Conservation (phyloP, 306 rosid species). For the Chamaecrista fasciculata region DNA sequence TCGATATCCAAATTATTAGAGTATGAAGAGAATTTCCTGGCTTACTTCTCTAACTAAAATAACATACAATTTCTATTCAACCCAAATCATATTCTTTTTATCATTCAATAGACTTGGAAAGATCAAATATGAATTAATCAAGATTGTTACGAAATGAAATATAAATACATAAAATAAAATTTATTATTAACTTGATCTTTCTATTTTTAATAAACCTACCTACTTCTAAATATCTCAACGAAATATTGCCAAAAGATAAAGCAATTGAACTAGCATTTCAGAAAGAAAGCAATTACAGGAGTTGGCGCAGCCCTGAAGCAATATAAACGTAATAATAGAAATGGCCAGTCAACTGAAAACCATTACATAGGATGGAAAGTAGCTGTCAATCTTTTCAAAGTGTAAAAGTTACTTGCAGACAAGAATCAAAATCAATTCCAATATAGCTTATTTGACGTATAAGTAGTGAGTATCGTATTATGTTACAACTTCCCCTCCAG, state of each 20-base stretch:
- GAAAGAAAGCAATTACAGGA: background rate
- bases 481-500: constrained; percentile 23
- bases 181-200: background rate
- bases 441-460: constrained; percentile 21
- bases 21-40: too few species aligned
- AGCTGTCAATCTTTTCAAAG: background rate
- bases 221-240: background rate
- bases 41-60: background rate
- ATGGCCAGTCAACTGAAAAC: background rate
- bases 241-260: background rate
- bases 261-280: background rate
- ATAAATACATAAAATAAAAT: too few species aligned
- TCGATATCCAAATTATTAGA: too few species aligned
- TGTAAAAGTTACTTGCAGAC: constrained; percentile 7
- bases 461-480: constrained; percentile 21
- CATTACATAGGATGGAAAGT: background rate
- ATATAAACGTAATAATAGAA: background rate
- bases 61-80: background rate
- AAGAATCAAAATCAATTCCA: constrained; percentile 15
- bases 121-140: background rate
- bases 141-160: background rate
- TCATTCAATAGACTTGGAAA: background rate
- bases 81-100: too few species aligned
- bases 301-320: background rate
- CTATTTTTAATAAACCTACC: background rate